Evolutionary conservation across 2,329 filamentous ascomycete genomes (phyloP).

Genomic region (Verticillium longisporum): DNA sequence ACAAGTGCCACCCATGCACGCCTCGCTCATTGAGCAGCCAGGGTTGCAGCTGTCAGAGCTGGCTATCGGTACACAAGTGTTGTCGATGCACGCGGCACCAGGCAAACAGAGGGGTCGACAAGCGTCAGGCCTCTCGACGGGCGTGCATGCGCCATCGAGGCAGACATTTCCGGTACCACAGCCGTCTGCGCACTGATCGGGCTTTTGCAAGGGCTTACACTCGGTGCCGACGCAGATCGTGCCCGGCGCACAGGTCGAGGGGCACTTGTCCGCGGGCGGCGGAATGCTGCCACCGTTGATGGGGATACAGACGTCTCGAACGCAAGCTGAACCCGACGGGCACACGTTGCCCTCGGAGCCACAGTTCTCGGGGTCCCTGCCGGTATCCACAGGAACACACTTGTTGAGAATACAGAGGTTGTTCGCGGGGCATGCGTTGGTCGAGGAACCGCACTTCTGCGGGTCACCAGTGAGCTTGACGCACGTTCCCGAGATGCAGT

Average conservation of each 20-base stretch:
- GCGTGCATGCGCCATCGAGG: not conserved
- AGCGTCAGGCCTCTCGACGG: not conserved
- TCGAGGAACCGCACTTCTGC: not conserved
- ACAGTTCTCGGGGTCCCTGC: not conserved
- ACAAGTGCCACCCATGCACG: not conserved
- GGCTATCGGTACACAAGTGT: not conserved
- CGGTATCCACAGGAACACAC: not conserved
- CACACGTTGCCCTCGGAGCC: not conserved
- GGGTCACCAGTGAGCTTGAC: not conserved
- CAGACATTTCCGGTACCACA: not conserved
- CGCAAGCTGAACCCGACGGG: not conserved
- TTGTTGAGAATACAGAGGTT: not conserved
- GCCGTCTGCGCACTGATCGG: not conserved
- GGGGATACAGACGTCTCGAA: not conserved
- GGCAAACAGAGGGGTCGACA: not conserved
- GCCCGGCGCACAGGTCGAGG: not conserved
- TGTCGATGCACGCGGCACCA: not conserved
- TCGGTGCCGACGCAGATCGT: not conserved
- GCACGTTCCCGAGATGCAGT: not conserved
- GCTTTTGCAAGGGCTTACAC: not conserved
- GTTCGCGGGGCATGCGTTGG: not conserved
- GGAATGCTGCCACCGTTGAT: not conserved
- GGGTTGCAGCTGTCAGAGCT: not conserved
- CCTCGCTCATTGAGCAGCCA: not conserved
- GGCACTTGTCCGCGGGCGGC: not conserved